phyloP scores from a whole-genome alignment of 768 basidiomycete genomes.

The Boletus insuetus region DNA sequence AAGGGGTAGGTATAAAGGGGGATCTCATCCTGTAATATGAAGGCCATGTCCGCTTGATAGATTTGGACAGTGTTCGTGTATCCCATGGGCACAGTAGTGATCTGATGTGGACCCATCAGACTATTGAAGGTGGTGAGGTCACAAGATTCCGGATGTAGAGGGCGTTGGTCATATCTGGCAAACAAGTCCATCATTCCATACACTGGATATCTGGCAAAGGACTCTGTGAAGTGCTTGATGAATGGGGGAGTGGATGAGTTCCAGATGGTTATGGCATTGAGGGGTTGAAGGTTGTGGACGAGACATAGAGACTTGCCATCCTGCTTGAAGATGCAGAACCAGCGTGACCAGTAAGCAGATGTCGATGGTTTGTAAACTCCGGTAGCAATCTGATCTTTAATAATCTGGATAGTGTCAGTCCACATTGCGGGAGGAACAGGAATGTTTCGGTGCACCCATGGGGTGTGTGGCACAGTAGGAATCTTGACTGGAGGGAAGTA shows the following conservation, averaged over 20 bases:
- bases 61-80: background rate
- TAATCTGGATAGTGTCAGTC: slow-evolving; percentile 12
- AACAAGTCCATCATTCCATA: slow-evolving; percentile 2
- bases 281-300: background rate
- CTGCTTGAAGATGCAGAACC: no score
- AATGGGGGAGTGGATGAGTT: background rate
- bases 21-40: background rate
- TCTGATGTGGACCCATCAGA: background rate
- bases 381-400: slow-evolving; percentile 31
- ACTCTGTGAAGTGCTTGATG: background rate
- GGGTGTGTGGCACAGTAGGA: no score
- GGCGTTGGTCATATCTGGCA: background rate
- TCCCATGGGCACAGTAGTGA: background rate
- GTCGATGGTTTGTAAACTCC: no score
- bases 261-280: background rate
- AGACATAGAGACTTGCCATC: background rate
- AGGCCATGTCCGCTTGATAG: background rate
- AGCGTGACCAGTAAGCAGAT: no score
- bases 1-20: background rate
- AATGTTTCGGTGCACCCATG: no score
- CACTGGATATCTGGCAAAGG: background rate
- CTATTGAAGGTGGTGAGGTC: background rate
- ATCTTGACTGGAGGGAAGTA: no score
- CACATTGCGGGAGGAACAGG: no score
- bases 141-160: rapidly evolving